Conservation (phyloP, 1,284 basidiomycete genomes). For the Leccinum pachyderme region DNA sequence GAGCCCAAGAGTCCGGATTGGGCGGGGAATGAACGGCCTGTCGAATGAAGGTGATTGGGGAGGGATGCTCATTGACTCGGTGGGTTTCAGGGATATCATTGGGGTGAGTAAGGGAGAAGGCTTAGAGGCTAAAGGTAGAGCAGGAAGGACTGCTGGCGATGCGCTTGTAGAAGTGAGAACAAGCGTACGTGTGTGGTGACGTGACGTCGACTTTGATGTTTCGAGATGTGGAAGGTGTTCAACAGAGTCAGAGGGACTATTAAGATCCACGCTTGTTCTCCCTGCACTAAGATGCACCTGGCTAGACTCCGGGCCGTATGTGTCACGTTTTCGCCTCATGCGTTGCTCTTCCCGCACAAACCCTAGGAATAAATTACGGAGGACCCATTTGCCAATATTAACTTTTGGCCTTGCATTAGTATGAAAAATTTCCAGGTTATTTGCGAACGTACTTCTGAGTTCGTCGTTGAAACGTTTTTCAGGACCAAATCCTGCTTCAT, state of each 20-base stretch:
- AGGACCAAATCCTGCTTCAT: conserved; percentile 74
- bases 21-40: conserved; percentile 33
- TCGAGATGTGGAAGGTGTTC: conserved; percentile 36
- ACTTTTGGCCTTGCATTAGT: conserved; percentile 44
- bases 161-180: conserved; percentile 28
- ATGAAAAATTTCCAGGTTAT: conserved; percentile 4
- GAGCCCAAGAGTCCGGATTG: conserved; percentile 31
- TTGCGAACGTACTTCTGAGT: conserved; percentile 61
- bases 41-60: conserved; percentile 37
- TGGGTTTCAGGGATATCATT: conserved; percentile 50
- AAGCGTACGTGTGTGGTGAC: conserved; percentile 16
- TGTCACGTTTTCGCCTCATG: conserved; percentile 38
- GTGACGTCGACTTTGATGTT: conserved; percentile 15
- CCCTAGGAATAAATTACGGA: conserved; percentile 69
- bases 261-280: conserved; percentile 32
- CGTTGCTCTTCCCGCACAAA: conserved; percentile 68
- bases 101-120: conserved; percentile 57
- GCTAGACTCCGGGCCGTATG: conserved; percentile 16
- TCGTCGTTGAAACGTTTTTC: conserved; percentile 72
- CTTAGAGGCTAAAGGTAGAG: conserved; percentile 39
- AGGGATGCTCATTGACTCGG: conserved; percentile 31
- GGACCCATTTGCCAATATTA: conserved; percentile 79
- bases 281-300: conserved; percentile 28
- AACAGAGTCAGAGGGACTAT: conserved; percentile 20
- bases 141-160: conserved; percentile 61